Evolutionary conservation across 148 eudicot genomes (phyloP).

Genomic region (Nepenthes gracilis): DNA sequence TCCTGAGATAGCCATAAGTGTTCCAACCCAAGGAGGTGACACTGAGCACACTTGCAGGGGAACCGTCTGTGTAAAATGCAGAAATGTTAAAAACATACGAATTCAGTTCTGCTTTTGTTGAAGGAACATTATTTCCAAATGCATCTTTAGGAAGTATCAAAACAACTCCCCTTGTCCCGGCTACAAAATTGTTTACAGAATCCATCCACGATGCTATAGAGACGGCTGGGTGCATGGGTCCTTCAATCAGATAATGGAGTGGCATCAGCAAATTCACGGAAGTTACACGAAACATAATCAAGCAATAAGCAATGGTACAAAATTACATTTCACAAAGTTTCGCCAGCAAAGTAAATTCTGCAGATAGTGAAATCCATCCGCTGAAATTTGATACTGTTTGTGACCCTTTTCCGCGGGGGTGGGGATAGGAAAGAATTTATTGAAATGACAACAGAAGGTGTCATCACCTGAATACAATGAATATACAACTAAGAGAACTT

Average conservation of each 20-base stretch:
- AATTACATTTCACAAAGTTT: too few species aligned
- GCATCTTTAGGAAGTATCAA: constrained; percentile 81
- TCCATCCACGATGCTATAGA: constrained; percentile 66
- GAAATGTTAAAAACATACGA: constrained; percentile 30
- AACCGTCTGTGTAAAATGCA: constrained; percentile 38
- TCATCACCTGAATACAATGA: too few species aligned
- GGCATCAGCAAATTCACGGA: not conserved
- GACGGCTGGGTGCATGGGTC: constrained; percentile 62
- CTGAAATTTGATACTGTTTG: too few species aligned
- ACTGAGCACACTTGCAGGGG: constrained; percentile 32
- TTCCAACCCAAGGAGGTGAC: constrained; percentile 50
- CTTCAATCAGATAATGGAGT: constrained; percentile 27
- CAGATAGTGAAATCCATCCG: too few species aligned
- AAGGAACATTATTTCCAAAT: constrained; percentile 67
- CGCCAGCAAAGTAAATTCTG: too few species aligned
- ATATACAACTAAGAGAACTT: too few species aligned
- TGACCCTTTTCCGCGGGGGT: too few species aligned
- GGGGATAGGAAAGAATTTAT: too few species aligned
- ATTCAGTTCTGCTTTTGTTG: constrained; percentile 30
- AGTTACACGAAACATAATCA: not conserved
- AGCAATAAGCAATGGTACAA: too few species aligned
- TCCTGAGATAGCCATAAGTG: constrained; percentile 35
- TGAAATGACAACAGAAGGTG: too few species aligned
- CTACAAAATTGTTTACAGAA: constrained; percentile 46
- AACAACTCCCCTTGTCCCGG: constrained; percentile 50